phyloP scores from a whole-genome alignment of 2,329 filamentous ascomycete species.

The Cordyceps tenuipes region DNA sequence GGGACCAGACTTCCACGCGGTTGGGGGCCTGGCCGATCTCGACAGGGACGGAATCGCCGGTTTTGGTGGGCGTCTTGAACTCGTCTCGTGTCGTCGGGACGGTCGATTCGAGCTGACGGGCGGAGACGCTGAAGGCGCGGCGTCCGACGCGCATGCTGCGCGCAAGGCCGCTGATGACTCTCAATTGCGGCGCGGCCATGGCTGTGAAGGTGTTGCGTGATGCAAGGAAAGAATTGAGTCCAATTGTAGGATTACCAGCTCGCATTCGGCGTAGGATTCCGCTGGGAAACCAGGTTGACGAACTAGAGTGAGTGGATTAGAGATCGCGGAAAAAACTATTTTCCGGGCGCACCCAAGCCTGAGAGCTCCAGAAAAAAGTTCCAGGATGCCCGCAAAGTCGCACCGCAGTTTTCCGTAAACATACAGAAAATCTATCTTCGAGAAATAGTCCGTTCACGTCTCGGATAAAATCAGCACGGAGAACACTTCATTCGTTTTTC shows the following conservation, averaged over 20 bases:
- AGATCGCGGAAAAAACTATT: constrained; percentile 13
- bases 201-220: constrained; percentile 15
- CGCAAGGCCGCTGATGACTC: constrained; percentile 34
- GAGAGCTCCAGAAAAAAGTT: constrained; percentile 12
- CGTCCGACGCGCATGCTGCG: constrained; percentile 35
- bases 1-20: constrained; percentile 70
- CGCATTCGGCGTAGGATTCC: not conserved
- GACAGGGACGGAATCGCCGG: constrained; percentile 35
- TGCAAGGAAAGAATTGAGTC: constrained; percentile 1
- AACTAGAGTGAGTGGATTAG: constrained; percentile 13
- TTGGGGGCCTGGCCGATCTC: constrained; percentile 77
- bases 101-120: constrained; percentile 38
- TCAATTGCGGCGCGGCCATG: constrained; percentile 40
- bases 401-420: not conserved
- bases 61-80: constrained; percentile 33
- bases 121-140: constrained; percentile 41
- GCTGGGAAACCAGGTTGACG: constrained; percentile 7
- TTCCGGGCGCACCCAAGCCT: not conserved
- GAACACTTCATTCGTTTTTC: not conserved
- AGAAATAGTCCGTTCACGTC: not conserved
- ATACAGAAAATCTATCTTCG: not conserved
- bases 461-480: too few relatives aligned
- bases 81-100: constrained; percentile 29
- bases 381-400: not conserved
- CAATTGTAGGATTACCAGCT: not conserved